phyloP scores from a whole-genome alignment of 805 yeast species.

The Zygoascus biomembranicola region DNA sequence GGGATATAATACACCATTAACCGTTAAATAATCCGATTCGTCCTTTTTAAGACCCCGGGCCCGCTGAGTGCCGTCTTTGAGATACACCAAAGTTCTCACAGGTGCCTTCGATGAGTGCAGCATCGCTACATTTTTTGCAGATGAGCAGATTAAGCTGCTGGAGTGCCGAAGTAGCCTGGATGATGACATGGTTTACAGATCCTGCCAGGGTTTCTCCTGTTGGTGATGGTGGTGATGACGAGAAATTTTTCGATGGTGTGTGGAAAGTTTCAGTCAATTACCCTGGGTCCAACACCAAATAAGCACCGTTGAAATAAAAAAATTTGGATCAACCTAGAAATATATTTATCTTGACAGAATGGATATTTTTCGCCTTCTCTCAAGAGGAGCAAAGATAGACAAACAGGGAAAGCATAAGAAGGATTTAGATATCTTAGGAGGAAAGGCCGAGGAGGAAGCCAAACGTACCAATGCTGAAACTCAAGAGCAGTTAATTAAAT shows the following conservation, averaged over 20 bases:
- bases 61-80: constrained; percentile 39
- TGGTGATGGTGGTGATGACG: background rate
- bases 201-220: background rate
- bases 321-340: background rate
- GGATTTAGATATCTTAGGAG: constrained; percentile 21
- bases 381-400: constrained; percentile 78
- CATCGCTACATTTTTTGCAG: background rate
- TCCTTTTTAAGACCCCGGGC: constrained; percentile 66
- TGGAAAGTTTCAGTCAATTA: background rate
- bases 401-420: constrained; percentile 40
- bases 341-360: constrained; percentile 29
- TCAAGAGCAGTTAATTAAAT: background rate
- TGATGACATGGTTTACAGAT: background rate
- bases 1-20: constrained; percentile 49
- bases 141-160: background rate
- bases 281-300: background rate
- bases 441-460: background rate
- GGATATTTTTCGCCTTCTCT: constrained; percentile 83
- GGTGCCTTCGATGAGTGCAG: background rate
- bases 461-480: background rate
- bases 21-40: constrained; percentile 48
- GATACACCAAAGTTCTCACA: constrained; percentile 27
- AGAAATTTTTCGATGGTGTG: background rate
- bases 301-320: background rate
- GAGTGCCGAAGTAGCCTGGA: background rate